These are phyloP conservation scores for Sisymbrium irio DNA, from an alignment of 345 rosid species.

Conservation along the genomic window DNA sequence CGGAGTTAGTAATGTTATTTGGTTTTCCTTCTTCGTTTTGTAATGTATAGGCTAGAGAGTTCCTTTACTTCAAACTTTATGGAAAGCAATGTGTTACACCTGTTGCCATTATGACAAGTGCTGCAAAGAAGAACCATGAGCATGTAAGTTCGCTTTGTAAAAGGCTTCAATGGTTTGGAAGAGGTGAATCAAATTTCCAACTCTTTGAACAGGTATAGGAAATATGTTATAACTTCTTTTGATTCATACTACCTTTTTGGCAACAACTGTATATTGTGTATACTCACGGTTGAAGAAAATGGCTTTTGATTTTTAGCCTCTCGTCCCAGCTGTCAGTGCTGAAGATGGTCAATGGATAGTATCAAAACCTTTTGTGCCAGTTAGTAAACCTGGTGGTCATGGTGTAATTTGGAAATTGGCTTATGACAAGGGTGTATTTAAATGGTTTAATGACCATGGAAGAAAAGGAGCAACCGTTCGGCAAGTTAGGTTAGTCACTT, in stretches of 20 bases:
- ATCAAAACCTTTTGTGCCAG: slow-evolving; percentile 66
- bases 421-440: slow-evolving; percentile 76
- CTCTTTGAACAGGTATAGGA: slow-evolving; percentile 83
- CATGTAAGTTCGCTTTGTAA: slow-evolving; percentile 70
- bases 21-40: not conserved
- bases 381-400: slow-evolving; percentile 97
- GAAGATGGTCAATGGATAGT: slow-evolving; percentile 89
- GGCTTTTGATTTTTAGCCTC: slow-evolving; percentile 58
- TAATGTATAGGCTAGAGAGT: slow-evolving; percentile 76
- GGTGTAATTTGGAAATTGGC: slow-evolving; percentile 98
- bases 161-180: slow-evolving; percentile 84
- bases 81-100: slow-evolving; percentile 88
- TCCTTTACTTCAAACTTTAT: slow-evolving; percentile 76
- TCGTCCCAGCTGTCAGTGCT: slow-evolving; percentile 77
- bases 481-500: slow-evolving; percentile 79
- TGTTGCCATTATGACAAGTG: slow-evolving; percentile 92
- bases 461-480: slow-evolving; percentile 90
- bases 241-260: not conserved
- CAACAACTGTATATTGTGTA: not conserved
- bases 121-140: slow-evolving; percentile 90
- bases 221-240: not conserved
- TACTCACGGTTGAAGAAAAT: not conserved
- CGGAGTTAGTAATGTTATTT: not conserved
- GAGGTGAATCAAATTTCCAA: slow-evolving; percentile 77
- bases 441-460: slow-evolving; percentile 79